A percentile compares a stretch with the other conserved stretches of the same genome.
Conservation (phyloP, 1,284 basidiomycete genomes). For the Malassezia sp. region DNA sequence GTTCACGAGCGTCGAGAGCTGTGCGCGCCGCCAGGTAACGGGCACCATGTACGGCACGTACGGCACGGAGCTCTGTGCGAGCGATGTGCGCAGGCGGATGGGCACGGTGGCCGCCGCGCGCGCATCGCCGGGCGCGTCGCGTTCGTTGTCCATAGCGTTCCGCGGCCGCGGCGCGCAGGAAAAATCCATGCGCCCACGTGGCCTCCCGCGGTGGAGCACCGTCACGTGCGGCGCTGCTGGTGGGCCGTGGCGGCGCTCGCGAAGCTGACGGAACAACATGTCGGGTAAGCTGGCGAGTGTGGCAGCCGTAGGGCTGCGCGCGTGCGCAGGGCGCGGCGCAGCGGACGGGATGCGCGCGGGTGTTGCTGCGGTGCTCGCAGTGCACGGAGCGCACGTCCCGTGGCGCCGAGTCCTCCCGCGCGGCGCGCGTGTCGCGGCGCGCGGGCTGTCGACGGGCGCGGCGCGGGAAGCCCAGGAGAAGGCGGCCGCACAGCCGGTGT, state of each 20-base stretch:
- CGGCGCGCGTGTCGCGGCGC: too few species aligned
- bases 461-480: too few species aligned
- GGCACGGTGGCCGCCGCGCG: slow-evolving; percentile 10
- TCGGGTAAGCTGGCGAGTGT: slow-evolving; percentile 2
- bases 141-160: not conserved
- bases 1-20: slow-evolving; percentile 95
- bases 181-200: slow-evolving; percentile 1
- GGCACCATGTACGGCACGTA: slow-evolving; percentile 77
- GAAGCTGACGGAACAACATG: too few species aligned
- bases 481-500: too few species aligned
- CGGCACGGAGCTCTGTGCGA: slow-evolving; percentile 14
- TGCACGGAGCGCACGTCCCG: too few species aligned
- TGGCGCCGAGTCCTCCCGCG: too few species aligned
- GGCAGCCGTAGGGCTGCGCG: slow-evolving; percentile 2
- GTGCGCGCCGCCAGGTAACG: slow-evolving; percentile 75
- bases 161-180: not conserved
- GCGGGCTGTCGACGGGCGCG: too few species aligned
- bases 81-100: slow-evolving; percentile 15
- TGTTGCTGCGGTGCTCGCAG: too few species aligned
- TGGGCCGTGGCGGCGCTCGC: too few species aligned
- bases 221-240: too few species aligned
- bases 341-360: not conserved
- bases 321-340: too few species aligned
- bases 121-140: not conserved
- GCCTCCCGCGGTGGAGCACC: too few species aligned